Base-by-base conservation (phyloP, 1,284 basidiomycete genomes). In the Ceratorhiza oryzae-sativae region DNA sequence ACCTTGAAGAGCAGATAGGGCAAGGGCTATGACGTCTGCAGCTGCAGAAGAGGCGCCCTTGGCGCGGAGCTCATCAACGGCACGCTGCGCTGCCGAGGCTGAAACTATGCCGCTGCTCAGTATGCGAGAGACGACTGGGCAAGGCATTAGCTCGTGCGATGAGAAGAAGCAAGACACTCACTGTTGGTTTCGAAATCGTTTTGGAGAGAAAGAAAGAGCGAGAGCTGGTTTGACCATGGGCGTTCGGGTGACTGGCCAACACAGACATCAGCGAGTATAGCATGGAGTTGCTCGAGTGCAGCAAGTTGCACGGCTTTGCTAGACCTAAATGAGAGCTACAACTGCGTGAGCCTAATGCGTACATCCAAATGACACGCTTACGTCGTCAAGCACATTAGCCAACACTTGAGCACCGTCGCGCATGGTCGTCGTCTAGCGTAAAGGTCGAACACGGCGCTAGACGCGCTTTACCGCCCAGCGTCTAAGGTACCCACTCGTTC, bases 131-230 rank as follows among this genome's bases (percentile, higher is more conserved):
- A 88, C 85, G 41, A 92, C 91, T 91, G n/a, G 67, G 32, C 42
- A 42, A 62, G 42, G n/a, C 15, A 18, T 45, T 27, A 68, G 55
- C 41, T 20, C 25, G 27, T 30, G 0, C 10, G 15, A 13, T n/a
- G 4, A 27, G 5, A 1, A 15, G 3, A 10, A 1, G 13, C 42
- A 39, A 25, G 0, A 76, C 2, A 78, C 90, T 71, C 76, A 92
- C 92, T 81, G 77, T 94, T 94, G 78, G 87, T 90, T 77, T 92
- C 87, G 76, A 93, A 91, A 0, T 86, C 86, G 75, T 91, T 87
- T 77, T 94, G 92, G 34, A 91, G 80, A 1, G 84, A 82, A 18
- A 89, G 78, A 79, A 93, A 91, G 60, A 81, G 79, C 60, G 83
- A 81, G 73, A 87, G 80, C 12, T 83, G 81, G 18, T 76, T 80